These are phyloP conservation scores for Leucogyrophana mollusca DNA, from an alignment of 768 basidiomycete genomes.

Conservation along the genomic window DNA sequence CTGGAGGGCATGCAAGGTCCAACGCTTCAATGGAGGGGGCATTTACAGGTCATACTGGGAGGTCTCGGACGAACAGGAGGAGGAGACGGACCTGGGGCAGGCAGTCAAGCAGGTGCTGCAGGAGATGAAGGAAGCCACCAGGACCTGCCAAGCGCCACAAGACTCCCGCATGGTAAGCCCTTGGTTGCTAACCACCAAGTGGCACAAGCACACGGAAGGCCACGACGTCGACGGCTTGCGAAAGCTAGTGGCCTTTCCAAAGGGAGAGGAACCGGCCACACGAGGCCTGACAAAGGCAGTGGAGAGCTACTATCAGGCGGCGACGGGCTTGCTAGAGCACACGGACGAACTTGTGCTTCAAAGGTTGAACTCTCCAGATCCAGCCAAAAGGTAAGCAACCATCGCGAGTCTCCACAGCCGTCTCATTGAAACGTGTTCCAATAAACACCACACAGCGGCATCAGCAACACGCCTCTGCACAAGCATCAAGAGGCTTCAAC, in stretches of 20 bases:
- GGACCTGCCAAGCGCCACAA: background rate
- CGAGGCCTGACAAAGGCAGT: background rate
- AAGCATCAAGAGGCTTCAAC: constrained; percentile 11
- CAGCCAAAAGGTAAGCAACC: constrained; percentile 3
- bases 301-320: constrained; percentile 5
- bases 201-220: constrained; percentile 3
- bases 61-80: too few species aligned
- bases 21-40: too few species aligned
- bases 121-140: background rate
- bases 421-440: too few species aligned
- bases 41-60: too few species aligned
- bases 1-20: too few species aligned
- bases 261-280: background rate
- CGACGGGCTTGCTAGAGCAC: background rate
- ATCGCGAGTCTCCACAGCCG: too few species aligned
- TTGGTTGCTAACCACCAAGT: constrained; percentile 5
- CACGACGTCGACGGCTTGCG: background rate
- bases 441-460: constrained; percentile 8
- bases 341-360: constrained; percentile 11
- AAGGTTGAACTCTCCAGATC: constrained; percentile 10
- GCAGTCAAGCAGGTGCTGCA: background rate
- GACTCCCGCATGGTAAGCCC: constrained; percentile 4
- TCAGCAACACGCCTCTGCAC: constrained; percentile 24
- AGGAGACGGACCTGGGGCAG: too few species aligned
- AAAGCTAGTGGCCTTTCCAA: background rate